Evolutionary conservation across 2,329 filamentous ascomycete genomes (phyloP), one percentile per base, ranked within the genome.

Genomic region (Aspergillus pseudoviridinutans): DNA sequence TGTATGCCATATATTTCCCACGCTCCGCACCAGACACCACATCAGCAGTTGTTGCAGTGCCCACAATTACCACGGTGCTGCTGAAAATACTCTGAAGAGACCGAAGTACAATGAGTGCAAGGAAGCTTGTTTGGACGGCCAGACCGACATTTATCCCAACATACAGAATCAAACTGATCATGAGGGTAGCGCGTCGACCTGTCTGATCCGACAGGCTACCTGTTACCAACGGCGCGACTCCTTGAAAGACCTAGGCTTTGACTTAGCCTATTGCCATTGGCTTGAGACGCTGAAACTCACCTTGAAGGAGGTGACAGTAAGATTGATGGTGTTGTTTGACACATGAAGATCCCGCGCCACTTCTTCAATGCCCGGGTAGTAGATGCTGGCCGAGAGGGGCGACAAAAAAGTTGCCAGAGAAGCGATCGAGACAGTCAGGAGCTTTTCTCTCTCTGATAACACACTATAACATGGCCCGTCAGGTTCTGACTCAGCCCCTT

Each of bases 341-440:
- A 54, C 51, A 7, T 51, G 53, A 7, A 70, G 57, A 42, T 70
- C 67, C 3, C 54, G 24, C 14, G 76, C 68, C 17, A 81, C 73
- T 2, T 68, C 60, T 49, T 74, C 70, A 4, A 81, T 60, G 0
- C 78, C 74, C 0, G 80, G 79, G 51, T 80, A 75, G 68, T 82
- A 83, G 52, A 84, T 82, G 58, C 79, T 81, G 32, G 77, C 77
- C 3, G 80, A 80, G 12, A 81, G 61, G 1, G 82, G 81, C 2
- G 81, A 82, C 68, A 84, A 83, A 29, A 84, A 70, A 1, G 78
- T 79, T 1, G 80, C 82, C 1, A 80, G 64, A 1, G 80, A 77
- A 25, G 82, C 77, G 52, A 80, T 79, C 64, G 77, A 72, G 25
- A 82, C 76, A 35, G 83, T 76, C 59, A 77, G 64, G 57, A 76